phyloP scores from a whole-genome alignment of 1,284 basidiomycete species.

The Trichosporon faecale region DNA sequence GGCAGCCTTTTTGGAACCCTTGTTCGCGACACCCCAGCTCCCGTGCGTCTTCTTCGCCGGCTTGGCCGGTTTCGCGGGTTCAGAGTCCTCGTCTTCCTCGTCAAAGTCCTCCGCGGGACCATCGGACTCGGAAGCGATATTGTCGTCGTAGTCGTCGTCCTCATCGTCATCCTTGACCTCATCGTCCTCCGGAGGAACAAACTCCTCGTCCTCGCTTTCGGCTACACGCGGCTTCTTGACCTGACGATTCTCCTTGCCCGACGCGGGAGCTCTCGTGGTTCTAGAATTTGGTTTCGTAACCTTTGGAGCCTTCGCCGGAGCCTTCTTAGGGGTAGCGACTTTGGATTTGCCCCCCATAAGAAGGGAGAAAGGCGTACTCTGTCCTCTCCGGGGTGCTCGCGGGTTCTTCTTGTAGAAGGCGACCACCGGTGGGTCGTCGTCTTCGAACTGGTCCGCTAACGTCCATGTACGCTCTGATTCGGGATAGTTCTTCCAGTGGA shows the following conservation, averaged over 20 bases:
- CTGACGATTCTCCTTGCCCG: slow-evolving; percentile 12
- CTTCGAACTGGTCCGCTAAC: slow-evolving; percentile 37
- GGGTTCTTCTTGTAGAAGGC: slow-evolving; percentile 37
- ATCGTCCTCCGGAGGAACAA: neutral
- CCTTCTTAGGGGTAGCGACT: neutral
- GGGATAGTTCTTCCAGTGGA: slow-evolving; percentile 44
- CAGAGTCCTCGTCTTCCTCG: slow-evolving; percentile 27
- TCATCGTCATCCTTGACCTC: slow-evolving; percentile 28
- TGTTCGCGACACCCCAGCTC: slow-evolving; percentile 31
- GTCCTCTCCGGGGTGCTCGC: slow-evolving; percentile 25
- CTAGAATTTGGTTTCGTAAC: neutral
- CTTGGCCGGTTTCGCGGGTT: neutral
- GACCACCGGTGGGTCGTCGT: slow-evolving; percentile 49
- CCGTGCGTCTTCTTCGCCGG: slow-evolving; percentile 32
- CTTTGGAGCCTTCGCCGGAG: neutral
- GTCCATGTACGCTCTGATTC: slow-evolving; percentile 41
- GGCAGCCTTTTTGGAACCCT: slow-evolving; percentile 32
- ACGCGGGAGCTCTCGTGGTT: neutral
- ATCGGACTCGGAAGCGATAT: slow-evolving; percentile 17
- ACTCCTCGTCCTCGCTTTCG: neutral
- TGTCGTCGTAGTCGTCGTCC: slow-evolving; percentile 34
- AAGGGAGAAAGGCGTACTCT: slow-evolving; percentile 6
- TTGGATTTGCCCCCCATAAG: neutral
- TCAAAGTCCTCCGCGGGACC: slow-evolving; percentile 16
- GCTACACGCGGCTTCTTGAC: neutral